phyloP scores from a whole-genome alignment of 495 filamentous ascomycete genomes.

The Neurospora sp. region DNA sequence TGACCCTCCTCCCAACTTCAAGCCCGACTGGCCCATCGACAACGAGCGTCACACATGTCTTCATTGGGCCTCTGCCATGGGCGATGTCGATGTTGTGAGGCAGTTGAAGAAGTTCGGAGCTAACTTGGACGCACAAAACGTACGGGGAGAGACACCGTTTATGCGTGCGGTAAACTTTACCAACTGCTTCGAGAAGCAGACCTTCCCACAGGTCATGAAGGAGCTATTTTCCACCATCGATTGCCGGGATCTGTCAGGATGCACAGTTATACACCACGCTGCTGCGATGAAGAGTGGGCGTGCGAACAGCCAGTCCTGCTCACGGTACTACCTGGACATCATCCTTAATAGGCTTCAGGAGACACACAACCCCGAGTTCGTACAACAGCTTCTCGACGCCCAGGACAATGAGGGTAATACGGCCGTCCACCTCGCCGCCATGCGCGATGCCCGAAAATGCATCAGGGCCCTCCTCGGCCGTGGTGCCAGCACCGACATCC shows the following conservation, averaged over 20 bases:
- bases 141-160: conserved; percentile 82
- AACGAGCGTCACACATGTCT: conserved; percentile 79
- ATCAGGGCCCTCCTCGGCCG: conserved; percentile 60
- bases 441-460: conserved; percentile 63
- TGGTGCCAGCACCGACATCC: conserved; percentile 64
- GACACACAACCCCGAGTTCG: conserved; percentile 51
- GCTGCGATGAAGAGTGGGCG: conserved; percentile 70
- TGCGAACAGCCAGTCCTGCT: conserved; percentile 64
- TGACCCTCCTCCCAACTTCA: conserved; percentile 68
- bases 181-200: conserved; percentile 86
- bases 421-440: conserved; percentile 76
- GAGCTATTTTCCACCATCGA: conserved; percentile 68
- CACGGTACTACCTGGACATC: conserved; percentile 84
- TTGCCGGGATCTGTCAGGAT: conserved; percentile 61
- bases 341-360: conserved; percentile 77
- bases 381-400: conserved; percentile 57
- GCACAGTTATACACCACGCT: conserved; percentile 88
- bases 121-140: conserved; percentile 53
- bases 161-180: conserved; percentile 94
- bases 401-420: conserved; percentile 83
- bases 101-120: conserved; percentile 71
- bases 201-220: conserved; percentile 71
- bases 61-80: conserved; percentile 98
- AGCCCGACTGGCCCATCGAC: conserved; percentile 82
- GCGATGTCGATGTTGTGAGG: conserved; percentile 81